Evolutionary conservation across 208 protist genomes (phyloP), one percentile per base, ranked within the genome.

Genomic region (Sergeia podlipaevii): DNA sequence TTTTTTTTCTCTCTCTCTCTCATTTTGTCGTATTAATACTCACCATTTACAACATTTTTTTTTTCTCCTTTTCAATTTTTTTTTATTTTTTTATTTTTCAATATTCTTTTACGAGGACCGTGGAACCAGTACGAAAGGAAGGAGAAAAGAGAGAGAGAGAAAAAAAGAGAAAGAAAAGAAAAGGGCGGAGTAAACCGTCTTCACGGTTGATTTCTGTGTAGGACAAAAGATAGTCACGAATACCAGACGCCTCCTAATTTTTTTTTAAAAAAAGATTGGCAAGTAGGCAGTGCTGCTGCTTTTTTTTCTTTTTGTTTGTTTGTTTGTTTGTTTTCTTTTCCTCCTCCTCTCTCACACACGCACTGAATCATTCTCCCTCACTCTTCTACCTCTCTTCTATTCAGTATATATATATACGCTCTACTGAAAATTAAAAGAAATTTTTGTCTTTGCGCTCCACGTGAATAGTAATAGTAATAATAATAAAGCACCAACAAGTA

Each of bases 381-480:
- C n/a, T n/a, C n/a, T n/a, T n/a, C n/a, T n/a, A n/a, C n/a, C n/a
- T n/a, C n/a, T n/a, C n/a, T n/a, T n/a, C n/a, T n/a, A n/a, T n/a
- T n/a, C n/a, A n/a, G n/a, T n/a, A n/a, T n/a, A n/a, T n/a, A n/a
- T n/a, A n/a, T n/a, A n/a, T n/a, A n/a, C n/a, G n/a, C n/a, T n/a
- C n/a, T n/a, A n/a, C n/a, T n/a, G 24, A 17, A 49, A 30, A 30
- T 8, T 5, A 27, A 23, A 30, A 32, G 44, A 29, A 13, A 49
- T 17, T n/a, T n/a, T n/a, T n/a, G n/a, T n/a, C 33, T 38, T 10
- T 38, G 10, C 33, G 33, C 10, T 15, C 33, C 11, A 38, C 33
- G 15, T n/a, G 33, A 49, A 21, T 21, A 24, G 21, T 55, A 26
- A 71, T 48, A 36, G 24, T 27, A 23, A 30, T 50, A 63, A 21